phyloP scores from a whole-genome alignment of 192 early-diverging fungal genomes.

The Mortierella hygrophila region DNA sequence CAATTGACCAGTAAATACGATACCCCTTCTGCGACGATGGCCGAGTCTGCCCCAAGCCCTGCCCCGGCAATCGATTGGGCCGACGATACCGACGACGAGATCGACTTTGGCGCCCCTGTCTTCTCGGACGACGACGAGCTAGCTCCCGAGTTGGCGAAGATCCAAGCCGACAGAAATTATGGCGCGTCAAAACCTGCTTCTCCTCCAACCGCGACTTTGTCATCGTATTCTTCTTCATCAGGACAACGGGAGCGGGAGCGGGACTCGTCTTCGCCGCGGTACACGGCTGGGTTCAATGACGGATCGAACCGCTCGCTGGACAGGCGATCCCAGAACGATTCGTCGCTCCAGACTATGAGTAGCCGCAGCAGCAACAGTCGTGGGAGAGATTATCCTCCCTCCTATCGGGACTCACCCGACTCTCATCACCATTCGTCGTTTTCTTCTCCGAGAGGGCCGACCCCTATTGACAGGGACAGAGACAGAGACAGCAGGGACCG shows the following conservation, averaged over 20 bases:
- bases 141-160: slow-evolving; percentile 15
- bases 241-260: background rate
- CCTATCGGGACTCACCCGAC: slow-evolving; percentile 15
- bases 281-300: slow-evolving; percentile 39
- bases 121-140: slow-evolving; percentile 54
- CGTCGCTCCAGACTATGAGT: slow-evolving; percentile 27
- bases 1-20: background rate
- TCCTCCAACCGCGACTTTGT: background rate
- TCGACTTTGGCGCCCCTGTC: slow-evolving; percentile 51
- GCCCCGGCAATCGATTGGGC: slow-evolving; percentile 45
- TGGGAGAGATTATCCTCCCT: slow-evolving; percentile 1
- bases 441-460: background rate
- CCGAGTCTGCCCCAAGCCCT: slow-evolving; percentile 20
- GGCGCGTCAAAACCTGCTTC: background rate
- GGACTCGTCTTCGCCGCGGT: slow-evolving; percentile 8
- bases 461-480: background rate
- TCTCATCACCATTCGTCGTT: slow-evolving; percentile 5
- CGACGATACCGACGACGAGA: slow-evolving; percentile 52
- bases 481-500: background rate
- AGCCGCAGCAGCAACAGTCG: slow-evolving; percentile 18
- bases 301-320: slow-evolving; percentile 40
- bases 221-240: background rate
- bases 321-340: slow-evolving; percentile 34
- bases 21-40: slow-evolving; percentile 7
- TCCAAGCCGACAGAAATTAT: background rate